Evolutionary conservation across 2,329 filamentous ascomycete genomes (phyloP), one percentile per base, ranked within the genome.

Genomic region (Chaetomium sp.): DNA sequence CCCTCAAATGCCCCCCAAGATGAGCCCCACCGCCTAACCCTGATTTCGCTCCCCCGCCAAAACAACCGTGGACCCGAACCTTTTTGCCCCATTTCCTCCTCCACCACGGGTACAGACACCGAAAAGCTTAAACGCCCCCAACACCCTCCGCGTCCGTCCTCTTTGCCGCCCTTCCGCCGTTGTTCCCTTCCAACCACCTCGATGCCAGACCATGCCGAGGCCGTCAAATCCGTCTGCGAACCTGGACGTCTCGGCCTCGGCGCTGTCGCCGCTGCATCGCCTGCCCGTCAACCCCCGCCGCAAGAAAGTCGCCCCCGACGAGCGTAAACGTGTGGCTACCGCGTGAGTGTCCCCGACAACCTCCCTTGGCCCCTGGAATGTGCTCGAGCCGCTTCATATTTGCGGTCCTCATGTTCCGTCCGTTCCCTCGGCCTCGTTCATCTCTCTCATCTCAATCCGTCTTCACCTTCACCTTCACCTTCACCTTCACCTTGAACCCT

Each of bases 281-380:
- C 68, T 79, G 59, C 75, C 76, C 34, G 76, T 79, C 60, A 78
- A 79, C 62, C 75, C 76, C 50, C 74, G 76, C 49, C 71, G 75
- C 51, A 71, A 76, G 61, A 76, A 76, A 66, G 76, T 79, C 49
- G 65, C 72, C 32, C 70, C 72, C 4, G 74, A 76, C 47, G 66
- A 76, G 58, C 71, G 76, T 51, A 78, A 78, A 65, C 72, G 76
- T 45, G 76, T 79, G 48, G 70, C 72, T 12, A 76, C 74, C 54
- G 76, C 76, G 76, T 79, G 68, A 72, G 75, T 72, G 40, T 27
- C 19, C 19, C 19, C 19, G 19, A 27, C 19, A 27, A 27, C 19
- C 19, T 27, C 19, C 19, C 19, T 27, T 27, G 19, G 19, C 19
- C 19, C 19, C 19, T 27, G 19, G 19, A 27, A 27, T 27, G 19